These are phyloP conservation scores for Candida tammaniensis DNA, from an alignment of 805 yeast species.

Conservation along the genomic window DNA sequence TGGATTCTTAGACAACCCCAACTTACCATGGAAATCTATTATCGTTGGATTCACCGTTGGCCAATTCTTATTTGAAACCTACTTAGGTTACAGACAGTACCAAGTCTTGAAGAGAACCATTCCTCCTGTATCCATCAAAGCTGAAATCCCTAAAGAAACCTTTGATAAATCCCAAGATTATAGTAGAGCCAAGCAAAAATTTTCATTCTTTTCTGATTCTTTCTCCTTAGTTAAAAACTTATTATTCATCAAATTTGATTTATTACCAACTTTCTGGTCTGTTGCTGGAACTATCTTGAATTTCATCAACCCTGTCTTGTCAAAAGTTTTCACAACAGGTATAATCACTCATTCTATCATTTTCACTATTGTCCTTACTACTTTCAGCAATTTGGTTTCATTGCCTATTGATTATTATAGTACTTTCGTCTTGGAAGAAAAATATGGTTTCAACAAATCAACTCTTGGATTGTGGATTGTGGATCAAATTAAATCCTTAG, in stretches of 20 bases:
- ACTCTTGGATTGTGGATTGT: conserved; percentile 69
- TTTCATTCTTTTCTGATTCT: conserved; percentile 55
- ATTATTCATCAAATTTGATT: conserved; percentile 55
- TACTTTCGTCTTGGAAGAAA: conserved; percentile 87
- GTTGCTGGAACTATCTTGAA: conserved; percentile 63
- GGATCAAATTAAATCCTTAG: conserved; percentile 64
- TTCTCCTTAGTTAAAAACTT: conserved; percentile 55
- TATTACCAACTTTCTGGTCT: conserved; percentile 40
- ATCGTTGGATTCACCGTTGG: conserved; percentile 73
- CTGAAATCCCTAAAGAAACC: conserved; percentile 68
- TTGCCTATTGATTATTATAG: conserved; percentile 73
- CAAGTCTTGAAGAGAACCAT: conserved; percentile 50
- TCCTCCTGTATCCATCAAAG: conserved; percentile 68
- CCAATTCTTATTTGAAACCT: conserved; percentile 72
- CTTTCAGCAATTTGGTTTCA: conserved; percentile 51
- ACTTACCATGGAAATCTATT: conserved; percentile 76
- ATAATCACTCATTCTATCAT: conserved; percentile 66
- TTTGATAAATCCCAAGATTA: conserved; percentile 76
- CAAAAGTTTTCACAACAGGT: conserved; percentile 43
- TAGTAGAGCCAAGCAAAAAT: conserved; percentile 72
- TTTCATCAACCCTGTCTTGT: conserved; percentile 40
- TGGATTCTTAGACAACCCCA: conserved; percentile 58
- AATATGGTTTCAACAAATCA: conserved; percentile 88
- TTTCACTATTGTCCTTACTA: conserved; percentile 54
- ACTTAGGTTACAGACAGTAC: conserved; percentile 75